These are phyloP conservation scores for Xenoacremonium recifei DNA, from an alignment of 2,329 filamentous ascomycete species.

Conservation along the genomic window DNA sequence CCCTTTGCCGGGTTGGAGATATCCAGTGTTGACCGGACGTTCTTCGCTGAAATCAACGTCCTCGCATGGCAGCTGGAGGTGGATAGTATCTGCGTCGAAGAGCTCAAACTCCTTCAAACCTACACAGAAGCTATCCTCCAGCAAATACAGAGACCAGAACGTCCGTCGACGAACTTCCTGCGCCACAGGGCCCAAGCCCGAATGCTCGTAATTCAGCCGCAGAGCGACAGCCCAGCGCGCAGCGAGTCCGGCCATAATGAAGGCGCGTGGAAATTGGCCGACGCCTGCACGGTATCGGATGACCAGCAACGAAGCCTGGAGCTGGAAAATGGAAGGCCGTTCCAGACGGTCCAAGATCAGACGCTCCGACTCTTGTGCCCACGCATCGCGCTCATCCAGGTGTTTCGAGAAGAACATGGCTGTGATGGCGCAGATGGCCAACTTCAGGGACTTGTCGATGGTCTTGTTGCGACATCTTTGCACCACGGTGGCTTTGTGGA, in stretches of 20 bases:
- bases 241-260: conserved; percentile 26
- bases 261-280: conserved; percentile 24
- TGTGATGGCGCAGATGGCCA: conserved; percentile 23
- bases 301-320: conserved; percentile 23
- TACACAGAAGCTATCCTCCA: conserved; percentile 27
- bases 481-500: conserved; percentile 23
- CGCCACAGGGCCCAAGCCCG: conserved; percentile 18
- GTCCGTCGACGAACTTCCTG: conserved; percentile 25
- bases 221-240: conserved; percentile 25
- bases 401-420: conserved; percentile 22
- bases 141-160: conserved; percentile 24
- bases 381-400: conserved; percentile 10
- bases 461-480: conserved; percentile 24
- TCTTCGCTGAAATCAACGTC: conserved; percentile 22
- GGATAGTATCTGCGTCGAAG: conserved; percentile 22
- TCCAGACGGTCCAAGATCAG: conserved; percentile 24
- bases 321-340: conserved; percentile 25
- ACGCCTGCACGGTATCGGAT: conserved; percentile 25
- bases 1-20: conserved; percentile 23
- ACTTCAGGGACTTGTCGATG: conserved; percentile 22
- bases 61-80: conserved; percentile 24
- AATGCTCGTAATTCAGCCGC: conserved; percentile 27
- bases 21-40: conserved; percentile 19
- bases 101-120: conserved; percentile 25
- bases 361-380: conserved; percentile 23